phyloP scores from a whole-genome alignment of 2,329 filamentous ascomycete species.

The Lachnellula occidentalis region DNA sequence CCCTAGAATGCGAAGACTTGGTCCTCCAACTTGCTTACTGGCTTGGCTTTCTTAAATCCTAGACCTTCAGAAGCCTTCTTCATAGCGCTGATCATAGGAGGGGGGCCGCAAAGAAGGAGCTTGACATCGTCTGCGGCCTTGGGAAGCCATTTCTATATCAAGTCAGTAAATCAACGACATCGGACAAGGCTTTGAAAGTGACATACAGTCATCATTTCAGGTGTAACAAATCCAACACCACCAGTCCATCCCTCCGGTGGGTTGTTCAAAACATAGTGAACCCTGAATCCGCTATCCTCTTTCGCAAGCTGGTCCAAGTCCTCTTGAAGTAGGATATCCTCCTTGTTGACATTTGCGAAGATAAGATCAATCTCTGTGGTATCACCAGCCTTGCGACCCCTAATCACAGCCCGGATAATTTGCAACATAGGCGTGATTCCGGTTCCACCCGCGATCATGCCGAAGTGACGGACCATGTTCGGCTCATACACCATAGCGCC shows the following conservation, averaged over 20 bases:
- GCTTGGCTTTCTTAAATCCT: conserved; percentile 85
- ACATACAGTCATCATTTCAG: conserved; percentile 85
- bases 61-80: conserved; percentile 92
- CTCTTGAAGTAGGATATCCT: conserved; percentile 91
- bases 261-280: conserved; percentile 96
- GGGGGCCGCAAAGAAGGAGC: conserved; percentile 89
- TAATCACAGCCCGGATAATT: conserved; percentile 83
- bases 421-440: conserved; percentile 99
- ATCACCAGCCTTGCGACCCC: conserved; percentile 73
- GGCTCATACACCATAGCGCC: conserved; percentile 96
- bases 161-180: conserved; percentile 22
- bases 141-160: conserved; percentile 65
- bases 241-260: conserved; percentile 88
- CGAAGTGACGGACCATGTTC: conserved; percentile 94
- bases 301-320: conserved; percentile 76
- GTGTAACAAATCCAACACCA: conserved; percentile 89
- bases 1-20: conserved; percentile 94
- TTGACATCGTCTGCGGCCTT: conserved; percentile 83
- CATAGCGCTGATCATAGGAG: conserved; percentile 92
- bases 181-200: conserved; percentile 1
- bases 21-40: conserved; percentile 96
- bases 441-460: conserved; percentile 96
- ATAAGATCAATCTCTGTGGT: conserved; percentile 88
- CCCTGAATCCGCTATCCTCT: conserved; percentile 74
- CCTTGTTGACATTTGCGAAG: conserved; percentile 90